Evolutionary conservation across 1,284 basidiomycete genomes (phyloP), one percentile per base, ranked within the genome.

Genomic region (Heliocybe sulcata): DNA sequence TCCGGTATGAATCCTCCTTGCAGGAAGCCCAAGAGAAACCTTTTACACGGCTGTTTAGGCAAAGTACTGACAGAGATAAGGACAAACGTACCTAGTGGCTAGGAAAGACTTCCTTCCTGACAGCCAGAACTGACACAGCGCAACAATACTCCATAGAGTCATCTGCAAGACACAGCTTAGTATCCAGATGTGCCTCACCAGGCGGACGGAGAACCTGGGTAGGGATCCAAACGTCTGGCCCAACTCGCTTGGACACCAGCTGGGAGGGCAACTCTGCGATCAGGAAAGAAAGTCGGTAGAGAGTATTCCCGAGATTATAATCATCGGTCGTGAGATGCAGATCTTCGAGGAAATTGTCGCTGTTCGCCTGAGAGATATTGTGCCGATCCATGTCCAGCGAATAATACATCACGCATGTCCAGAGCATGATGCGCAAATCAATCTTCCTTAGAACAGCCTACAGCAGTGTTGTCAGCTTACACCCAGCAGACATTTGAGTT

Each of bases 191-290:
- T n/a, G n/a, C n/a, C n/a, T n/a, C n/a, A n/a, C n/a, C n/a, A n/a
- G n/a, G n/a, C n/a, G n/a, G n/a, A n/a, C n/a, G n/a, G n/a, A n/a
- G n/a, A n/a, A n/a, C n/a, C n/a, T n/a, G n/a, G n/a, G 71, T 79
- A 1, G 87, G 86, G 60, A 88, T 83, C 85, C 85, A 89, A 25
- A 80, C 72, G 65, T 88, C 85, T 1, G 84, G 82, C 2, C 86
- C 85, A 42, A 86, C 75, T 20, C 81, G 73, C 67, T 89, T 90
- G 2, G 84, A 87, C 45, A 90, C 67, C 16, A 90, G 70, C 60
- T 88, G 86, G 0, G 85, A 87, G n/a, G 87, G 86, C 26, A 88
- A 66, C 62, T 86, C 84, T 3, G 83, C 82, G 33, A 66, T 70
- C 33, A 88, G 67, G 67, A 88, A 87, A 33, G 79, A 69, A 1